phyloP scores from a whole-genome alignment of 2,329 filamentous ascomycete species.

The Pseudonectria buxi region DNA sequence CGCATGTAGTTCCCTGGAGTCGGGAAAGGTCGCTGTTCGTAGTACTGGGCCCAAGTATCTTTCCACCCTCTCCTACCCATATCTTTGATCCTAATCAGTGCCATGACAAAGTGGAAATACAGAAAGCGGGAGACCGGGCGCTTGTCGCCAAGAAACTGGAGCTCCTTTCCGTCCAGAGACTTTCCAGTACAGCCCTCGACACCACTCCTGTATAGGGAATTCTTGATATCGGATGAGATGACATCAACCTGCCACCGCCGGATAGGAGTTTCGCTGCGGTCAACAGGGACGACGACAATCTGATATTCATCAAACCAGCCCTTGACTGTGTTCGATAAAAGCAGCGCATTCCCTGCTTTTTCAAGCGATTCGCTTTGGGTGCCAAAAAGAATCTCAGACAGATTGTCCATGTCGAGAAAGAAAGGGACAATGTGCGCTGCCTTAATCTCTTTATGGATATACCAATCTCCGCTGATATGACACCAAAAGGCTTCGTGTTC shows the following conservation, averaged over 20 bases:
- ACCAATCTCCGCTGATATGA: not conserved
- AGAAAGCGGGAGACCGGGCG: constrained; percentile 14
- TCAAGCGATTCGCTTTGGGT: not conserved
- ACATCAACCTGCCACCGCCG: too few species aligned
- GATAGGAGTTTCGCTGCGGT: too few species aligned
- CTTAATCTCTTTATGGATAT: not conserved
- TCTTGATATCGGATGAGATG: not conserved
- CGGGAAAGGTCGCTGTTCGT: constrained; percentile 13
- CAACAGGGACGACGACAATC: not conserved
- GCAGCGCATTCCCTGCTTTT: constrained; percentile 1
- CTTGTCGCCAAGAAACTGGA: constrained; percentile 8
- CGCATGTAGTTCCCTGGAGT: constrained; percentile 14
- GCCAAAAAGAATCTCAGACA: constrained; percentile 1
- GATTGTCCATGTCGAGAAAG: not conserved
- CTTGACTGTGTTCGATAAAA: not conserved
- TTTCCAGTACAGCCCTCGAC: not conserved
- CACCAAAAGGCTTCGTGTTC: not conserved
- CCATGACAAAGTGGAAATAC: constrained; percentile 20
- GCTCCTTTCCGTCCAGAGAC: constrained; percentile 3
- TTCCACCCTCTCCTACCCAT: constrained; percentile 6
- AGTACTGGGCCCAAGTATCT: constrained; percentile 14
- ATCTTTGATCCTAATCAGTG: constrained; percentile 14
- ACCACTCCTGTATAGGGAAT: not conserved
- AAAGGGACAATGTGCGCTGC: not conserved
- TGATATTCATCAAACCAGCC: not conserved